These are phyloP conservation scores for Pterocarpus macrocarpus DNA, from an alignment of 306 rosid genomes.

Conservation along the genomic window DNA sequence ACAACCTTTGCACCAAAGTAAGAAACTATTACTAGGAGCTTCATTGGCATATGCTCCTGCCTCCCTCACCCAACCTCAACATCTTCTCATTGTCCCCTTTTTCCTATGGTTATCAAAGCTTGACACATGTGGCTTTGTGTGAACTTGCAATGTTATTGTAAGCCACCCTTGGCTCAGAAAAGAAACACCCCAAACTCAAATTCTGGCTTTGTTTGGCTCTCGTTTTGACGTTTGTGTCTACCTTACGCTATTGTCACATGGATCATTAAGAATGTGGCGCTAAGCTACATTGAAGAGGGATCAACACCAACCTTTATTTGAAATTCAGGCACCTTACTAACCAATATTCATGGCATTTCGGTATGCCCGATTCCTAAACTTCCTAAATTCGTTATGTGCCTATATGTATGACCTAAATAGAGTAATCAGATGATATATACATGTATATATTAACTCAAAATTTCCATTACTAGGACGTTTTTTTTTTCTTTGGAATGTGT, in stretches of 20 bases:
- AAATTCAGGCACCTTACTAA: not conserved
- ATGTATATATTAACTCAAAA: not conserved
- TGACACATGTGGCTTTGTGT: not conserved
- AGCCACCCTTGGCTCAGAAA: not conserved
- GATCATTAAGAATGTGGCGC: conserved; percentile 28
- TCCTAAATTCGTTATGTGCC: not conserved
- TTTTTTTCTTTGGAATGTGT: not conserved
- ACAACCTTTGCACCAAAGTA: not conserved
- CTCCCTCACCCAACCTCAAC: not conserved
- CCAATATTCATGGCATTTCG: not conserved
- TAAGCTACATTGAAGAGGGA: conserved; percentile 14
- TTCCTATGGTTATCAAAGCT: not conserved
- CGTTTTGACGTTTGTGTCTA: not conserved
- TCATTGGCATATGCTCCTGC: not conserved
- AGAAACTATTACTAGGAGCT: not conserved
- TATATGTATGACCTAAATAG: not conserved
- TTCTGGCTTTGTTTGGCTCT: not conserved
- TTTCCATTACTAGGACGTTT: not conserved
- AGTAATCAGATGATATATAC: not conserved
- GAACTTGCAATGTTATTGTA: not conserved
- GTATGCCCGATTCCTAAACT: not conserved
- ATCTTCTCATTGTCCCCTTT: not conserved
- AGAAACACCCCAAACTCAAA: not conserved
- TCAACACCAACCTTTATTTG: not conserved
- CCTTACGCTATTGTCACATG: conserved; percentile 38